A percentile compares a stretch with the other conserved stretches of the same genome.
phyloP scores from a whole-genome alignment of 768 basidiomycete genomes.

The Panaeolus cyanescens region DNA sequence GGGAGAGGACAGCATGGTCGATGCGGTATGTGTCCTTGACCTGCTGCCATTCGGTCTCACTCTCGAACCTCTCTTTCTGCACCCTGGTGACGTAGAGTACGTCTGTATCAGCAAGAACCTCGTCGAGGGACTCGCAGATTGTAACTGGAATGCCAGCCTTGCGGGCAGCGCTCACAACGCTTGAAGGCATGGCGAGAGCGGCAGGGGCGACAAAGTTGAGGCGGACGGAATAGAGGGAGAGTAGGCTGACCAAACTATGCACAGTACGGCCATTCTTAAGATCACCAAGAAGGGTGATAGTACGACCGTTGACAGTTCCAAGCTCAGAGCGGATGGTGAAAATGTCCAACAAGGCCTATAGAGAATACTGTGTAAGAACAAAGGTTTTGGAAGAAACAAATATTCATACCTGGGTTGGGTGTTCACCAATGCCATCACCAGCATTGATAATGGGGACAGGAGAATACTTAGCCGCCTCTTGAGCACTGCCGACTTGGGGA shows the following conservation, averaged over 20 bases:
- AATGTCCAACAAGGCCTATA: conserved; percentile 80
- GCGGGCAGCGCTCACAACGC: conserved; percentile 79
- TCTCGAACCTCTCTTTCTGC: conserved; percentile 91
- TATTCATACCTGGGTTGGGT: conserved; percentile 84
- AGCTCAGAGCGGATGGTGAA: conserved; percentile 98
- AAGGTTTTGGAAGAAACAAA: conserved; percentile 4
- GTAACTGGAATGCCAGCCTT: conserved; percentile 80
- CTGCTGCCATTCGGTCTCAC: conserved; percentile 79
- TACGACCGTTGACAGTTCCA: conserved; percentile 95
- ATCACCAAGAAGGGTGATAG: conserved; percentile 91
- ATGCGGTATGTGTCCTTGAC: conserved; percentile 93
- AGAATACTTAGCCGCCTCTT: conserved; percentile 93
- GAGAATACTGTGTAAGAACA: conserved; percentile 5
- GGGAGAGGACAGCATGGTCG: conserved; percentile 89
- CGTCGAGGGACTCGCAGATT: conserved; percentile 87
- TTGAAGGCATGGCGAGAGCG: conserved; percentile 86
- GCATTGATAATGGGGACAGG: conserved; percentile 96
- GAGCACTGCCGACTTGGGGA: conserved; percentile 92
- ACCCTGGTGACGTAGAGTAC: conserved; percentile 96
- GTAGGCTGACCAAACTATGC: conserved; percentile 90
- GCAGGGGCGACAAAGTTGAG: conserved; percentile 95
- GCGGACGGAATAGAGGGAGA: conserved; percentile 89
- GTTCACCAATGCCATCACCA: conserved; percentile 96
- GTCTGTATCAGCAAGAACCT: conserved; percentile 90
- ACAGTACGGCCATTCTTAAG: conserved; percentile 98